phyloP scores from a whole-genome alignment of 1,139 yeast genomes.

The Hanseniaspora sp. region DNA sequence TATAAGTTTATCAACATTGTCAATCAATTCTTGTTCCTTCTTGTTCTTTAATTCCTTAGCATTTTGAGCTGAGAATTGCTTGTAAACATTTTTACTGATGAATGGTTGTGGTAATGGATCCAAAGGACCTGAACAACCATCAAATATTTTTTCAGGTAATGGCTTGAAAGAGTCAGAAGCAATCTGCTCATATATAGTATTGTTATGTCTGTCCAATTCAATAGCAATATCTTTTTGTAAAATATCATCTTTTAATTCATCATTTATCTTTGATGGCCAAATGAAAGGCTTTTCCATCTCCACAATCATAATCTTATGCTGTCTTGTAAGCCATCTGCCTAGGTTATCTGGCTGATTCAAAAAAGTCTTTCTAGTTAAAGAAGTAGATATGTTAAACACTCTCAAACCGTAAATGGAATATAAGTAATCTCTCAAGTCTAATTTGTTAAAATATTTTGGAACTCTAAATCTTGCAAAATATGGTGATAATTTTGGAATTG shows the following conservation, averaged over 20 bases:
- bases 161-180: conserved; percentile 68
- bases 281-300: conserved; percentile 88
- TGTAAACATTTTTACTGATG: conserved; percentile 44
- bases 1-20: background rate
- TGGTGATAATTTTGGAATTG: conserved; percentile 90
- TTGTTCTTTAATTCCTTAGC: conserved; percentile 25
- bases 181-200: conserved; percentile 35
- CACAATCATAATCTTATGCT: conserved; percentile 85
- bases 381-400: conserved; percentile 78
- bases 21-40: conserved; percentile 23
- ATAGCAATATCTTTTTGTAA: conserved; percentile 27
- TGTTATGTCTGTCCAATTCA: conserved; percentile 32
- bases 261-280: conserved; percentile 51
- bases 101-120: conserved; percentile 58
- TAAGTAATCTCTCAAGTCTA: conserved; percentile 82
- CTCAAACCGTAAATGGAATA: conserved; percentile 80
- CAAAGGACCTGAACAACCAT: conserved; percentile 65
- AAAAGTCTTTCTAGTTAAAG: conserved; percentile 42
- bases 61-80: conserved; percentile 35
- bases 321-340: conserved; percentile 34
- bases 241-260: conserved; percentile 38
- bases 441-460: conserved; percentile 79
- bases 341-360: background rate
- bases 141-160: conserved; percentile 46
- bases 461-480: conserved; percentile 90